phyloP scores from a whole-genome alignment of 352 stramenopile genomes.

The Phytopythium montanum region DNA sequence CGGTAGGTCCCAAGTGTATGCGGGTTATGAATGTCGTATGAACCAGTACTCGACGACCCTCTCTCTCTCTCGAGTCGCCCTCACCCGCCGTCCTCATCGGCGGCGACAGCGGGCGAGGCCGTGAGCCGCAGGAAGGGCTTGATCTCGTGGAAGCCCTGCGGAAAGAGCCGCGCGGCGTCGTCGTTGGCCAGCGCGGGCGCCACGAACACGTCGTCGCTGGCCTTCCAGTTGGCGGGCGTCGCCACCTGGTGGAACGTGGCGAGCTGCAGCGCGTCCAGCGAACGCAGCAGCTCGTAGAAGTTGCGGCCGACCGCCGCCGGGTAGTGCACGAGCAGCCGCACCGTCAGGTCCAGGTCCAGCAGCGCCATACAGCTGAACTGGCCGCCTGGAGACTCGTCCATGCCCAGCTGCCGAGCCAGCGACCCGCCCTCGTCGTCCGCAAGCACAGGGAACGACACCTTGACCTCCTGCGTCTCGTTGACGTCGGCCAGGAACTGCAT shows the following conservation, averaged over 20 bases:
- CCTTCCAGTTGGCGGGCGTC: constrained; percentile 82
- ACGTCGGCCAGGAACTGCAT: constrained; percentile 59
- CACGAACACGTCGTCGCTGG: constrained; percentile 86
- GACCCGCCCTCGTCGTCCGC: constrained; percentile 54
- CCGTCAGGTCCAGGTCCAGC: constrained; percentile 71
- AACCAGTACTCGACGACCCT: neutral
- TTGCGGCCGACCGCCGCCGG: constrained; percentile 70
- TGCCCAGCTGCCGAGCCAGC: constrained; percentile 40
- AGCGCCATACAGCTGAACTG: constrained; percentile 65
- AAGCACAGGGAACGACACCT: constrained; percentile 67
- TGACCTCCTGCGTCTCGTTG: constrained; percentile 79
- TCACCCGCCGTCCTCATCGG: constrained; percentile 19
- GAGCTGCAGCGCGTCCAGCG: constrained; percentile 69
- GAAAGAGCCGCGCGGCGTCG: constrained; percentile 77
- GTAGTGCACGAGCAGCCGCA: constrained; percentile 63
- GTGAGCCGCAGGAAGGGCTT: constrained; percentile 78
- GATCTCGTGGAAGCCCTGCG: constrained; percentile 80
- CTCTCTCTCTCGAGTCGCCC: too few relatives aligned
- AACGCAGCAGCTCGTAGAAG: constrained; percentile 74
- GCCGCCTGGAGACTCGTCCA: constrained; percentile 43
- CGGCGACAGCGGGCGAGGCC: constrained; percentile 54
- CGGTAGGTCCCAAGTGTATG: constrained; percentile 1
- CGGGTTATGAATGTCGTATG: neutral
- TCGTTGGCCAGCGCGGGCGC: constrained; percentile 56
- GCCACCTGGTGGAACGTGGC: constrained; percentile 73